A percentile compares a stretch with the other conserved stretches of the same genome.
Evolutionary conservation across 768 basidiomycete genomes (phyloP).

Genomic region (Crepidotus variabilis): DNA sequence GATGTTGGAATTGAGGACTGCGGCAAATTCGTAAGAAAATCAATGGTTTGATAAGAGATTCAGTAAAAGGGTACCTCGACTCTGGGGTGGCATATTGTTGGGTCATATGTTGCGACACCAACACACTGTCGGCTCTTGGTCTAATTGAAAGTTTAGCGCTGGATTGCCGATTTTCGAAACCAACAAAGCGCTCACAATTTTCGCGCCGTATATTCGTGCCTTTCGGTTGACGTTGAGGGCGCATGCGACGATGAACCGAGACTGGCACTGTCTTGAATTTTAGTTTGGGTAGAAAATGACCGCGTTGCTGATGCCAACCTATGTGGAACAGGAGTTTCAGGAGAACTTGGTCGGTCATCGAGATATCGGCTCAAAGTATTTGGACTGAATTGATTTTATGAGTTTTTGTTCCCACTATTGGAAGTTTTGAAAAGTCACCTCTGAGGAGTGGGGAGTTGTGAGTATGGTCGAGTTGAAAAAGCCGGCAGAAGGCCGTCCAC

Average conservation of each 20-base stretch:
- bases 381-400: conserved; percentile 11
- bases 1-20: conserved; percentile 20
- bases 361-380: conserved; percentile 20
- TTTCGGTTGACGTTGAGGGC: background rate
- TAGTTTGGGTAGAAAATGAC: background rate
- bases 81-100: conserved; percentile 44
- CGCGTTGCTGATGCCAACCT: conserved; percentile 5
- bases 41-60: background rate
- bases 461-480: conserved; percentile 18
- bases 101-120: conserved; percentile 15
- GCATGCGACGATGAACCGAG: background rate
- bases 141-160: background rate
- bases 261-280: background rate
- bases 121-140: conserved; percentile 8
- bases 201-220: conserved; percentile 4
- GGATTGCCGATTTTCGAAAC: background rate
- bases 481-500: conserved; percentile 19
- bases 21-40: background rate
- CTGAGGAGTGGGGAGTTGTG: conserved; percentile 24
- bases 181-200: conserved; percentile 10
- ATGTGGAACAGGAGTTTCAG: conserved; percentile 19
- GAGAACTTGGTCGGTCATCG: conserved; percentile 16
- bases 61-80: conserved; percentile 31
- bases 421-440: conserved; percentile 11
- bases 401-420: background rate